phyloP scores from a whole-genome alignment of 1,284 basidiomycete genomes.

The Tilletia setariae region DNA sequence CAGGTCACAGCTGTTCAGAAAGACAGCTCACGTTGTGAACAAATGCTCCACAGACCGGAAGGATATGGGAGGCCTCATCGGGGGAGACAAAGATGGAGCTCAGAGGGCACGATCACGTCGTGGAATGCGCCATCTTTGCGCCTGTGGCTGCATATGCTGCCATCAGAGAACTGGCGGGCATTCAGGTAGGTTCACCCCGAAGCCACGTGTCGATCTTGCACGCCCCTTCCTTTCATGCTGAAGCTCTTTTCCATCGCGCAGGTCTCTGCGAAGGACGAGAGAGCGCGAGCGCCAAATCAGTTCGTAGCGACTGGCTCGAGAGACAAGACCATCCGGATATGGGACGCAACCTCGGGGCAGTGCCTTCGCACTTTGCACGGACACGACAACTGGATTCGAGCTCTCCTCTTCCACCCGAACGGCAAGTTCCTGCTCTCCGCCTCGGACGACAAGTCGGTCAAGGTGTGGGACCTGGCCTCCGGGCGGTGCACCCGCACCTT shows the following conservation, averaged over 20 bases:
- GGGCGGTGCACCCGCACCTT: slow-evolving; percentile 77
- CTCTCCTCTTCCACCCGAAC: slow-evolving; percentile 43
- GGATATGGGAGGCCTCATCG: slow-evolving; percentile 72
- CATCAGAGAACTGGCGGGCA: slow-evolving; percentile 72
- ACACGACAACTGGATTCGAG: slow-evolving; percentile 51
- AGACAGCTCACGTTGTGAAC: slow-evolving; percentile 19
- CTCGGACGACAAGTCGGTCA: slow-evolving; percentile 84
- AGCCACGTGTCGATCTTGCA: background rate
- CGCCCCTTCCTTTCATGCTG: background rate
- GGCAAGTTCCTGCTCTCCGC: slow-evolving; percentile 82
- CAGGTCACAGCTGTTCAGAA: slow-evolving; percentile 28
- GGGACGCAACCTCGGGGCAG: slow-evolving; percentile 76
- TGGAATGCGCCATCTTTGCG: slow-evolving; percentile 78
- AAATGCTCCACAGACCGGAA: slow-evolving; percentile 64
- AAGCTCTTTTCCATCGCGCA: background rate
- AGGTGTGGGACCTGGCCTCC: slow-evolving; percentile 79
- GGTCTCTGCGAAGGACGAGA: slow-evolving; percentile 47
- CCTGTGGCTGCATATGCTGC: slow-evolving; percentile 70
- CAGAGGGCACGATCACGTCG: slow-evolving; percentile 80
- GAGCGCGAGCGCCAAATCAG: slow-evolving; percentile 56
- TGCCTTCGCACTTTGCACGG: slow-evolving; percentile 63
- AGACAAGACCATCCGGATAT: slow-evolving; percentile 82
- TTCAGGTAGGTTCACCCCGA: slow-evolving; percentile 55
- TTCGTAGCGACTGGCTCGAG: slow-evolving; percentile 78
- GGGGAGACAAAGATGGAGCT: slow-evolving; percentile 78